phyloP scores from a whole-genome alignment of 2,329 filamentous ascomycete genomes.

The Penicillium sp. region DNA sequence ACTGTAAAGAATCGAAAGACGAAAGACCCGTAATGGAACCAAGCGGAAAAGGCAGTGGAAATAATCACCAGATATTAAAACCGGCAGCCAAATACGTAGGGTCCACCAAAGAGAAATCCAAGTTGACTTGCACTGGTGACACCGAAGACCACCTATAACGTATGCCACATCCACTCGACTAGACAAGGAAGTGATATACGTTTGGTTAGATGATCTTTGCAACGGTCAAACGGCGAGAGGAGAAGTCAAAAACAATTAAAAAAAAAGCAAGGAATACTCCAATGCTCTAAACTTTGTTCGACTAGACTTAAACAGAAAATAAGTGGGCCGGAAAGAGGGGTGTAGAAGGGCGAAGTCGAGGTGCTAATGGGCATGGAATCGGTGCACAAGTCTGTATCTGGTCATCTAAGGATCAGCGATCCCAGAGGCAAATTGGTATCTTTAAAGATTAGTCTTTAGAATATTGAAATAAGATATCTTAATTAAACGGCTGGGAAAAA shows the following conservation, averaged over 20 bases:
- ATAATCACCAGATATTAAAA: slow-evolving; percentile 28
- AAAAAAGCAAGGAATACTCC: neutral
- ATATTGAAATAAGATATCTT: slow-evolving; percentile 5
- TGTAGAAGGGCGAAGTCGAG: neutral
- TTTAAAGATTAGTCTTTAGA: slow-evolving; percentile 5
- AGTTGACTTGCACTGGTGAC: slow-evolving; percentile 2
- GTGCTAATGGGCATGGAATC: neutral
- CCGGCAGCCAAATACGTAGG: slow-evolving; percentile 13
- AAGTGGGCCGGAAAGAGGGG: slow-evolving; percentile 3
- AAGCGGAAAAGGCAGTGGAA: slow-evolving; percentile 22
- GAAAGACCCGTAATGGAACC: slow-evolving; percentile 10
- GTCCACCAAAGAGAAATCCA: slow-evolving; percentile 16
- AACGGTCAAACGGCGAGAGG: slow-evolving; percentile 13
- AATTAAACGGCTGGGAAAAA: neutral
- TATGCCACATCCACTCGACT: neutral
- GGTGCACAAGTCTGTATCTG: slow-evolving; percentile 4
- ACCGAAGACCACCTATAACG: neutral
- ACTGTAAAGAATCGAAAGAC: neutral
- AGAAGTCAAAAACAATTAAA: neutral
- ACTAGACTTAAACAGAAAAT: neutral
- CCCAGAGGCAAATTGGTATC: slow-evolving; percentile 7
- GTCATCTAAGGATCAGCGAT: slow-evolving; percentile 5
- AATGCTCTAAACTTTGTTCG: slow-evolving; percentile 1
- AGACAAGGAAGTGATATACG: slow-evolving; percentile 3
- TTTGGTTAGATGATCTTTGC: slow-evolving; percentile 8